A percentile compares a stretch with the other conserved stretches of the same genome.
phyloP scores from a whole-genome alignment of 768 basidiomycete genomes.

The Leccinellum albellum region DNA sequence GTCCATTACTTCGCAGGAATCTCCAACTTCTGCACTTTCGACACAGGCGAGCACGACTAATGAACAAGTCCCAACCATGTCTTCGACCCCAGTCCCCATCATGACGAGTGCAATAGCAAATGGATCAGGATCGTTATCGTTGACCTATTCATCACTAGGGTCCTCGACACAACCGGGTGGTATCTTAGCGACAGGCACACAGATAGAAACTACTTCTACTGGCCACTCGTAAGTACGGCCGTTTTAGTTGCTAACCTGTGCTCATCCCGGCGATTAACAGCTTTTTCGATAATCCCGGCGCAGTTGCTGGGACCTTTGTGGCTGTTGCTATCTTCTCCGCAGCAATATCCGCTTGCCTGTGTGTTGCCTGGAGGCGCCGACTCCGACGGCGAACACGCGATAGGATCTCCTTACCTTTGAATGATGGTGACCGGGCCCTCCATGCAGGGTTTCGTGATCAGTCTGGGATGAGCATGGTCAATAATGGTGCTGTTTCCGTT shows the following conservation, averaged over 20 bases:
- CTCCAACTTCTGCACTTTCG: background rate
- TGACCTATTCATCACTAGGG: slow-evolving; percentile 35
- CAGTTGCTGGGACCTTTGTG: slow-evolving; percentile 72
- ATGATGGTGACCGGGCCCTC: slow-evolving; percentile 11
- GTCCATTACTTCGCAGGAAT: background rate
- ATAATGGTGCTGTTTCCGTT: slow-evolving; percentile 10
- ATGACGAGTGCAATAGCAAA: slow-evolving; percentile 38
- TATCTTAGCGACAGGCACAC: slow-evolving; percentile 44
- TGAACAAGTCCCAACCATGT: slow-evolving; percentile 38
- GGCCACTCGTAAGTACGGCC: slow-evolving; percentile 25
- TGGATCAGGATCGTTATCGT: slow-evolving; percentile 38
- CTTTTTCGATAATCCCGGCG: slow-evolving; percentile 64
- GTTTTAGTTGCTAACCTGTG: background rate
- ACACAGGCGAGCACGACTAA: slow-evolving; percentile 41
- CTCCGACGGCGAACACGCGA: slow-evolving; percentile 36
- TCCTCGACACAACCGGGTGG: slow-evolving; percentile 47
- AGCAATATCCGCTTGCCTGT: slow-evolving; percentile 42
- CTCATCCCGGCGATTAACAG: slow-evolving; percentile 29
- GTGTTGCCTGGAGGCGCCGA: slow-evolving; percentile 34
- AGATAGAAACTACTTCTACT: slow-evolving; percentile 25
- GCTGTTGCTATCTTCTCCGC: slow-evolving; percentile 57
- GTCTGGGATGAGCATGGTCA: slow-evolving; percentile 18
- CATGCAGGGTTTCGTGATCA: slow-evolving; percentile 37
- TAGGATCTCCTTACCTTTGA: slow-evolving; percentile 33
- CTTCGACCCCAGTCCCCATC: slow-evolving; percentile 33